These are phyloP conservation scores for Planoprotostelium fungivorum DNA, from an alignment of 78 protist species.

Conservation along the genomic window DNA sequence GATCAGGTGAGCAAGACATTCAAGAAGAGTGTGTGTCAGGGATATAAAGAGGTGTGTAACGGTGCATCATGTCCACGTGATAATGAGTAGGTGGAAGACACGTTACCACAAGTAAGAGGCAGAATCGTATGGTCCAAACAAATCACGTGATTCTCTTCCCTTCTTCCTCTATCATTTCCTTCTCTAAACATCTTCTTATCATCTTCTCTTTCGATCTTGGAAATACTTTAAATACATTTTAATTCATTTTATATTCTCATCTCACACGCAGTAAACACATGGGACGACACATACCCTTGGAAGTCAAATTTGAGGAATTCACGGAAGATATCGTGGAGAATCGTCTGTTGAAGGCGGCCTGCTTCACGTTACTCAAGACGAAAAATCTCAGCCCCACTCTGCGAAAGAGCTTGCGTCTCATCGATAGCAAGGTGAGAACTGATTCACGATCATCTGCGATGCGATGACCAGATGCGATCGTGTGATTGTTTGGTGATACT, in stretches of 20 bases:
- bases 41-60: neutral
- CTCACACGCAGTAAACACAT: neutral
- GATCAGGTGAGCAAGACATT: neutral
- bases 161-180: neutral
- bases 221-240: neutral
- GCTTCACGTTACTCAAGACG: neutral
- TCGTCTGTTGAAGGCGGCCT: neutral
- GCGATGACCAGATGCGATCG: too few relatives aligned
- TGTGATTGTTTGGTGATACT: too few relatives aligned
- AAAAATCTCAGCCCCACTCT: neutral
- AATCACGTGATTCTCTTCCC: neutral
- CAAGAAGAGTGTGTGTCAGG: neutral
- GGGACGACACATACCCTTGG: neutral
- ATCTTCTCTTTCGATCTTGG: neutral
- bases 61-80: neutral
- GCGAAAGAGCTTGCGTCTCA: neutral
- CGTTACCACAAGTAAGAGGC: neutral
- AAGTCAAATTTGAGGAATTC: neutral
- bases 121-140: neutral
- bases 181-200: too few relatives aligned
- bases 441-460: too few relatives aligned
- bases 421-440: too few relatives aligned
- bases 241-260: neutral
- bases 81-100: neutral
- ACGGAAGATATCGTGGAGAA: neutral